A percentile compares a stretch with the other conserved stretches of the same genome.
Conservation (phyloP, 2,329 filamentous ascomycete genomes). For the Macrophomina phaseolina region DNA sequence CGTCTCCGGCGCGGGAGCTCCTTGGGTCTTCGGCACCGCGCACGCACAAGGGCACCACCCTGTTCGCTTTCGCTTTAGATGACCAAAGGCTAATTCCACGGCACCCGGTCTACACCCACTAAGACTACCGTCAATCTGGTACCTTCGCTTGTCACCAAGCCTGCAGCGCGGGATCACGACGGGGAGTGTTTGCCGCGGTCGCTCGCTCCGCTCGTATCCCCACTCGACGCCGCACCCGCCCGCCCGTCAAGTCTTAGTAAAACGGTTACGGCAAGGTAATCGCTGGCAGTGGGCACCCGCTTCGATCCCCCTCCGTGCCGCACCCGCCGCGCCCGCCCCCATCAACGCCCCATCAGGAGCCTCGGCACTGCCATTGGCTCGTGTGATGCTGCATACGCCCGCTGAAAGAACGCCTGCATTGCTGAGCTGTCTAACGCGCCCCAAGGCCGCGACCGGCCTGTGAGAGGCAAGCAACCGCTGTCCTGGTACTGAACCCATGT, state of each 20-base stretch:
- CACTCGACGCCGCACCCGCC: constrained; percentile 17
- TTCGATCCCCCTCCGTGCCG: constrained; percentile 3
- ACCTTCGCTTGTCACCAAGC: background rate
- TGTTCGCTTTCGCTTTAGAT: constrained; percentile 1
- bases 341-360: constrained; percentile 6
- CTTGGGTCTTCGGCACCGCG: too few species aligned
- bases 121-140: too few species aligned
- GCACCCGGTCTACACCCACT: background rate
- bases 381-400: background rate
- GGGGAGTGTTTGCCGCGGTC: background rate
- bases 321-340: background rate
- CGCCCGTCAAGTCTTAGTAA: constrained; percentile 5
- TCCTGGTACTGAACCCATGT: constrained; percentile 1
- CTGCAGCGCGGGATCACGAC: constrained; percentile 15
- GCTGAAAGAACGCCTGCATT: background rate
- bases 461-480: constrained; percentile 7
- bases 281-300: too few species aligned
- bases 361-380: constrained; percentile 7
- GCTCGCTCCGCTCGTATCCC: background rate
- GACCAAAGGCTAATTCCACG: background rate
- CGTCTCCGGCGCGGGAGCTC: too few species aligned
- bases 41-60: too few species aligned
- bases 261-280: background rate
- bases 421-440: constrained; percentile 20
- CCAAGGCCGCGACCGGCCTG: background rate